Evolutionary conservation across 2,329 filamentous ascomycete species (phyloP), one percentile per base, ranked within the genome.

Genomic region (Aspergillus melleus): DNA sequence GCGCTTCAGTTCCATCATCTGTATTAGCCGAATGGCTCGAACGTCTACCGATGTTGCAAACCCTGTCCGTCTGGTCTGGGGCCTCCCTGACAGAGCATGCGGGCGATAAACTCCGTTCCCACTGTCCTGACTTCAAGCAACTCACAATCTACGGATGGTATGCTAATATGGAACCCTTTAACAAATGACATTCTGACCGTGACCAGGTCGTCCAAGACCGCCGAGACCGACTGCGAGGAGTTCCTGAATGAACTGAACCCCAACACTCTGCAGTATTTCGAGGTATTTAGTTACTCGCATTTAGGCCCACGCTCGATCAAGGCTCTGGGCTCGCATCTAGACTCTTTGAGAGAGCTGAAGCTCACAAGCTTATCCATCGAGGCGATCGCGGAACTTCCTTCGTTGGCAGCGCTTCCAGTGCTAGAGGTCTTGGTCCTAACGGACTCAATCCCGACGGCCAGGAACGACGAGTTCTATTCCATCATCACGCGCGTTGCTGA

Each of bases 21-120:
- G 75, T 81, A 5, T 76, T 91, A 5, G 76, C 83, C 0, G 75
- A 72, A 29, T 91, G 88, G 88, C 79, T 86, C 14, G 80, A 84
- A 12, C 79, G 82, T 32, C 74, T 90, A 26, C 79, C 84, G 1
- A 80, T 83, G 26, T 75, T 92, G 9, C 83, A 80, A 57, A 81
- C 80, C 1, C 77, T 91, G 36, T 82, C 84, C 16, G 75, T 91
- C 2, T 86, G 81, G 71, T 84, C 88, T 62, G 88, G 87, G 3
- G 81, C 80, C 44, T 81, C 84, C 10, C 78, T 92, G 1, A 82
- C 80, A 46, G 77, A 83, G 54, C 80, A 84, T 57, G 79, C 82
- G 2, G 82, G 83, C 32, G 74, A 76, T 12, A 80, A 84, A 3
- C 83, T 91, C 52, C 77, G 80, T 24, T 70, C 80, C 24, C 77